Evolutionary conservation across 2,329 filamentous ascomycete genomes (phyloP), one percentile per base, ranked within the genome.

Genomic region (Venturia carpophila): DNA sequence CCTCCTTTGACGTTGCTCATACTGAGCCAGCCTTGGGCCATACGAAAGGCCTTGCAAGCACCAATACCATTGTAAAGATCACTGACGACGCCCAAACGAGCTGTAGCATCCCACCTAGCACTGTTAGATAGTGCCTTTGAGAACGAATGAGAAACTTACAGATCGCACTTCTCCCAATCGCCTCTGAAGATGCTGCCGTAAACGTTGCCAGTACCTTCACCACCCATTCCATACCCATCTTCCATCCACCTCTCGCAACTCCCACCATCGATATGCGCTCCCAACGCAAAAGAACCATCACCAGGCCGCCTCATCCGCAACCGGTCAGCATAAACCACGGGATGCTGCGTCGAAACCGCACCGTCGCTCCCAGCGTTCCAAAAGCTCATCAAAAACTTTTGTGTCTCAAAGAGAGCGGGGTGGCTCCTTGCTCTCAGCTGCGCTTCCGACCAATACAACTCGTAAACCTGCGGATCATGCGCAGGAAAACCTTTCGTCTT

Each of bases 11-110:
- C 88, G n/a, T 79, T 77, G 66, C 87, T 91, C 82, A 97, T 87
- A 67, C 84, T 84, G 63, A 97, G 75, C 92, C 92, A 97, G 21
- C 91, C 92, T 76, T 97, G 92, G 74, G 90, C 93, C 82, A 91
- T 89, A 47, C 93, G 84, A 76, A 96, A 92, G 79, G 92, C 91
- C 58, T 83, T 88, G 76, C 91, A 96, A 0, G 89, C 87, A 0
- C 92, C 92, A 0, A 91, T 82, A 0, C 92, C 91, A 62, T 90
- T 82, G 73, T 97, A 94, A 42, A 92, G 77, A 74, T 96, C 88
- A 67, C 84, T 87, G 2, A 85, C 82, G 3, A 88, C 90, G 0
- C 78, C 75, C 0, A 93, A 80, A 4, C 92, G 83, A 7, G 84
- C 83, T 68, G 83, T 85, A 0, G 86, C 86, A 70, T 96, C 91